phyloP scores from a whole-genome alignment of 768 basidiomycete genomes.

The Tulasnella sp. region DNA sequence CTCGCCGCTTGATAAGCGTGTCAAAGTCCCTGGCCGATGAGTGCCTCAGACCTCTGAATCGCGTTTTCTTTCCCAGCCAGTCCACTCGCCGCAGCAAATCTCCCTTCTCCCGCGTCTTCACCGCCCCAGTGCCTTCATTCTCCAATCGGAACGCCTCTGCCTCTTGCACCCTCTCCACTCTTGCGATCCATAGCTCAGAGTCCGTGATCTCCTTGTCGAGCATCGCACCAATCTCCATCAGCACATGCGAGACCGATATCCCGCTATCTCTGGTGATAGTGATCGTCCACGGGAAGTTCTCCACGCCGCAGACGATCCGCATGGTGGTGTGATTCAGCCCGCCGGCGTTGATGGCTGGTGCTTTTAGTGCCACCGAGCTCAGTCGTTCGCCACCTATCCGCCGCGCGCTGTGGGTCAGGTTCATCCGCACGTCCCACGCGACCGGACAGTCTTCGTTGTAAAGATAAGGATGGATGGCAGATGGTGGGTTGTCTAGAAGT shows the following conservation, averaged over 20 bases:
- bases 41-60: conserved; percentile 43
- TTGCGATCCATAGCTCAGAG: conserved; percentile 33
- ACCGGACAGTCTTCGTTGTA: neutral
- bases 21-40: conserved; percentile 41
- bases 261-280: conserved; percentile 36
- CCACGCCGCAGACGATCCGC: conserved; percentile 39
- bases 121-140: conserved; percentile 15
- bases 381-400: neutral
- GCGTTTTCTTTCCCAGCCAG: conserved; percentile 45
- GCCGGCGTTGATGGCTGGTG: conserved; percentile 1
- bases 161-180: conserved; percentile 33
- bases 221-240: conserved; percentile 39
- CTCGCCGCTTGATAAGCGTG: conserved; percentile 38
- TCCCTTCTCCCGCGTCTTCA: conserved; percentile 13
- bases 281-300: conserved; percentile 54
- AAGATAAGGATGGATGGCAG: conserved; percentile 7
- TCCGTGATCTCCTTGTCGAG: conserved; percentile 47
- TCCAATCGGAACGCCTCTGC: conserved; percentile 32
- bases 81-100: conserved; percentile 44
- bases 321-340: conserved; percentile 22
- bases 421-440: conserved; percentile 8
- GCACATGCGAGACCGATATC: conserved; percentile 42
- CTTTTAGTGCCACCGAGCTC: conserved; percentile 7
- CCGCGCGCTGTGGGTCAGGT: conserved; percentile 1
- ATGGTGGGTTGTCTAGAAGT: conserved; percentile 1